Evolutionary conservation across 176 grass and related monocot genomes (phyloP).

Genomic region (Paspalum notatum): DNA sequence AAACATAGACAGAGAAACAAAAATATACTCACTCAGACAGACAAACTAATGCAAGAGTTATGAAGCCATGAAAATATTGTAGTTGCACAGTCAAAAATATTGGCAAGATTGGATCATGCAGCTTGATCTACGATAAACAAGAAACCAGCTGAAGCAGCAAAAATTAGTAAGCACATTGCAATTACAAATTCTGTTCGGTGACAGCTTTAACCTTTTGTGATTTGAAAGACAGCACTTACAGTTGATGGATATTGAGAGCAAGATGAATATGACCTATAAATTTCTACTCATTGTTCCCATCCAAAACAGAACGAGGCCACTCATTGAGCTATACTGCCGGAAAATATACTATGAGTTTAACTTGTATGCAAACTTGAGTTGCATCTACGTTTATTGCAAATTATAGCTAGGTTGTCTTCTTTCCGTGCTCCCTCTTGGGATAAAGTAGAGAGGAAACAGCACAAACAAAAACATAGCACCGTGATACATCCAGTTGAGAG

Average conservation of each 20-base stretch:
- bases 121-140: constrained; percentile 11
- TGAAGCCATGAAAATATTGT: not conserved
- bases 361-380: not conserved
- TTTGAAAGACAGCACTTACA: not conserved
- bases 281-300: not conserved
- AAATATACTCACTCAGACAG: not conserved
- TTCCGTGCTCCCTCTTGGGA: not conserved
- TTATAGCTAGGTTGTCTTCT: not conserved
- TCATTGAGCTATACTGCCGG: not conserved
- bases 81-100: not conserved
- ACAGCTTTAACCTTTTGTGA: not conserved
- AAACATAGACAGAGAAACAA: constrained; percentile 17
- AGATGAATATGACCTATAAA: not conserved
- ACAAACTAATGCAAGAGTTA: not conserved
- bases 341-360: not conserved
- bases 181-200: not conserved
- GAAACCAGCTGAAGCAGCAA: not conserved
- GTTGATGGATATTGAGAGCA: not conserved
- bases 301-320: not conserved
- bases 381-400: not conserved
- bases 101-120: not conserved
- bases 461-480: not conserved
- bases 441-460: not conserved
- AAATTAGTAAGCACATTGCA: not conserved
- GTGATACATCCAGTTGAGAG: not conserved